These are phyloP conservation scores for Eruca vesicaria DNA, from an alignment of 441 rosid genomes.

Conservation along the genomic window DNA sequence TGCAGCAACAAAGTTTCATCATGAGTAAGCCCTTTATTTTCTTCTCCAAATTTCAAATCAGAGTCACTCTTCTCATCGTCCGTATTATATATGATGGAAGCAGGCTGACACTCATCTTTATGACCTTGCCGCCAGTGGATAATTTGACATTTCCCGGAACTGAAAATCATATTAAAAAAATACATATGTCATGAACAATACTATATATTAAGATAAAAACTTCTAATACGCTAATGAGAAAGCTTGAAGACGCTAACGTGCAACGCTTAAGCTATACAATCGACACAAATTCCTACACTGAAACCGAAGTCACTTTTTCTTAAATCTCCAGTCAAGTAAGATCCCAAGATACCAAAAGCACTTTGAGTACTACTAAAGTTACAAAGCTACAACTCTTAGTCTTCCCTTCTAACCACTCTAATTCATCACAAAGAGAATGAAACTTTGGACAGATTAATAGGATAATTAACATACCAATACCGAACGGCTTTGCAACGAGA, in stretches of 20 bases:
- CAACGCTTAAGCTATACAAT: slow-evolving; percentile 4
- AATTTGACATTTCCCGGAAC: slow-evolving; percentile 92
- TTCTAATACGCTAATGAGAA: not conserved
- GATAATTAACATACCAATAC: slow-evolving; percentile 62
- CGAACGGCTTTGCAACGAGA: slow-evolving; percentile 82
- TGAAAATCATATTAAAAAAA: slow-evolving; percentile 28
- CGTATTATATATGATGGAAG: slow-evolving; percentile 23
- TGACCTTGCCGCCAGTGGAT: slow-evolving; percentile 98
- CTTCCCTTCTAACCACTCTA: not conserved
- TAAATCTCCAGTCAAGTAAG: not conserved
- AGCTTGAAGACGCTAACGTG: not conserved
- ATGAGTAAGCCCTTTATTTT: slow-evolving; percentile 19
- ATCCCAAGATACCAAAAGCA: slow-evolving; percentile 18
- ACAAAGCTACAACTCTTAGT: not conserved
- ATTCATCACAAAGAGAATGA: not conserved
- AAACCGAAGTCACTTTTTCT: not conserved
- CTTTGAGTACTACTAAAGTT: slow-evolving; percentile 11
- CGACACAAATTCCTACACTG: not conserved
- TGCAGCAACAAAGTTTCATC: slow-evolving; percentile 34
- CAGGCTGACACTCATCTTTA: slow-evolving; percentile 79
- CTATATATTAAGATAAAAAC: too few relatives aligned
- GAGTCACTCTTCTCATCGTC: slow-evolving; percentile 42
- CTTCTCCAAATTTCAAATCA: slow-evolving; percentile 34
- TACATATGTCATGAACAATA: not conserved
- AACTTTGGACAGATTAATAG: too few relatives aligned